A percentile compares a stretch with the other conserved stretches of the same genome.
Conservation (phyloP, 2,329 filamentous ascomycete genomes). For the Verticillium zaregamsianum region DNA sequence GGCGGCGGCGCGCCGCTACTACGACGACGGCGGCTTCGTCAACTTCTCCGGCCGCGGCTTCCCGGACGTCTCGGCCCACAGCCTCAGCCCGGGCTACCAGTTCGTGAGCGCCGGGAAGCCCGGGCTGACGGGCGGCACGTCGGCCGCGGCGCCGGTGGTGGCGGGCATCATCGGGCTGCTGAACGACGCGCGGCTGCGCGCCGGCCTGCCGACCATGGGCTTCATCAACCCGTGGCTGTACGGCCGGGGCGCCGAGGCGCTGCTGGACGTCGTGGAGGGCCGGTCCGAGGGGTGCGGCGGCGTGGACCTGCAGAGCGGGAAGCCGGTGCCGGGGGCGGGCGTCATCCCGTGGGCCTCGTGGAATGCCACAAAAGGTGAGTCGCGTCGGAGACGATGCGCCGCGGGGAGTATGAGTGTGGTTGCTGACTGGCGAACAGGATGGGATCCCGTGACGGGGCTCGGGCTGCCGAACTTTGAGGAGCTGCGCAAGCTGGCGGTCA, state of each 20-base stretch:
- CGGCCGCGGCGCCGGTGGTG: slow-evolving; percentile 58
- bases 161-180: slow-evolving; percentile 60
- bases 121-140: slow-evolving; percentile 24
- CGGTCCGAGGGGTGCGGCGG: slow-evolving; percentile 18
- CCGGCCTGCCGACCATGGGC: slow-evolving; percentile 48
- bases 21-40: slow-evolving; percentile 34
- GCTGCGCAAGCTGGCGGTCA: slow-evolving; percentile 11
- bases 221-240: slow-evolving; percentile 63
- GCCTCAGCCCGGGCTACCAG: slow-evolving; percentile 17
- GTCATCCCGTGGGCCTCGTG: slow-evolving; percentile 20
- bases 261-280: slow-evolving; percentile 29
- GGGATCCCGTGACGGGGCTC: slow-evolving; percentile 35
- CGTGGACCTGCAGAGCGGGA: slow-evolving; percentile 17
- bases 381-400: slow-evolving; percentile 7
- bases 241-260: slow-evolving; percentile 21
- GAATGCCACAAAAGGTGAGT: slow-evolving; percentile 30
- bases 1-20: slow-evolving; percentile 38
- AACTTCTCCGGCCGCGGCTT: slow-evolving; percentile 50
- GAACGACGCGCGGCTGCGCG: slow-evolving; percentile 56
- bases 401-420: slow-evolving; percentile 17
- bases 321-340: slow-evolving; percentile 17
- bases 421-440: slow-evolving; percentile 16
- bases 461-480: slow-evolving; percentile 40
- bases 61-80: slow-evolving; percentile 59
- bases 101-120: slow-evolving; percentile 22